phyloP scores from a whole-genome alignment of 148 eudicot genomes.

The Nepenthes mirabilis region DNA sequence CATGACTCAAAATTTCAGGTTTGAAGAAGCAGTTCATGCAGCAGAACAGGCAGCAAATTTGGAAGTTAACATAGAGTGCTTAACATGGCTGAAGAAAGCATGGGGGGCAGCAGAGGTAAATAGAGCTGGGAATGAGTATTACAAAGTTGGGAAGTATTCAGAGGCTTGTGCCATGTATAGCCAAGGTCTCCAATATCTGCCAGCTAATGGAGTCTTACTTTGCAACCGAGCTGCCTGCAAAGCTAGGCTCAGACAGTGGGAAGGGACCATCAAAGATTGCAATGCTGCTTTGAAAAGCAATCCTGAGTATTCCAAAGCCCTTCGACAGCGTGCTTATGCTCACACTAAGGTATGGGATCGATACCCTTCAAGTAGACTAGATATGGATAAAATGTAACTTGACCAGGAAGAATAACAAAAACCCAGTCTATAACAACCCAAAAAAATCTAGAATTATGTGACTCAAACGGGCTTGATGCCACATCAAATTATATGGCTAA shows the following conservation, averaged over 20 bases:
- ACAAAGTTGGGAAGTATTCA: slow-evolving; percentile 21
- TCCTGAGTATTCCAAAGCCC: slow-evolving; percentile 33
- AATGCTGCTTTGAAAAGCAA: slow-evolving; percentile 30
- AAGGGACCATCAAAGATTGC: slow-evolving; percentile 30
- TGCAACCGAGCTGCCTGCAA: slow-evolving; percentile 41
- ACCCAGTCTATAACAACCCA: too few relatives aligned
- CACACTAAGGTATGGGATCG: too few relatives aligned
- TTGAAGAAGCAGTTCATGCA: slow-evolving; percentile 22
- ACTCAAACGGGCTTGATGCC: too few relatives aligned
- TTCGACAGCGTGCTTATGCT: slow-evolving; percentile 2
- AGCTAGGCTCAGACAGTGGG: slow-evolving; percentile 37
- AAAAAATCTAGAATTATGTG: too few relatives aligned
- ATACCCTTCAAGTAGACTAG: too few relatives aligned
- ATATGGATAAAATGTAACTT: too few relatives aligned
- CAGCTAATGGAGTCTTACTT: slow-evolving; percentile 24
- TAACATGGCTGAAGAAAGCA: slow-evolving; percentile 24
- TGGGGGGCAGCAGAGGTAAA: slow-evolving; percentile 9
- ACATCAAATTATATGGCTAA: too few relatives aligned
- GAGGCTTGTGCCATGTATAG: slow-evolving; percentile 35
- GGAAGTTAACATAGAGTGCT: slow-evolving; percentile 14
- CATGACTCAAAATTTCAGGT: too few relatives aligned
- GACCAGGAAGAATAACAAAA: too few relatives aligned
- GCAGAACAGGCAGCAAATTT: slow-evolving; percentile 29
- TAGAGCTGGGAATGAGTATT: slow-evolving; percentile 17
- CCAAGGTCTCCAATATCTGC: slow-evolving; percentile 27